Evolutionary conservation across 352 stramenopile species (phyloP).

Genomic region (Phytophthora constricta): DNA sequence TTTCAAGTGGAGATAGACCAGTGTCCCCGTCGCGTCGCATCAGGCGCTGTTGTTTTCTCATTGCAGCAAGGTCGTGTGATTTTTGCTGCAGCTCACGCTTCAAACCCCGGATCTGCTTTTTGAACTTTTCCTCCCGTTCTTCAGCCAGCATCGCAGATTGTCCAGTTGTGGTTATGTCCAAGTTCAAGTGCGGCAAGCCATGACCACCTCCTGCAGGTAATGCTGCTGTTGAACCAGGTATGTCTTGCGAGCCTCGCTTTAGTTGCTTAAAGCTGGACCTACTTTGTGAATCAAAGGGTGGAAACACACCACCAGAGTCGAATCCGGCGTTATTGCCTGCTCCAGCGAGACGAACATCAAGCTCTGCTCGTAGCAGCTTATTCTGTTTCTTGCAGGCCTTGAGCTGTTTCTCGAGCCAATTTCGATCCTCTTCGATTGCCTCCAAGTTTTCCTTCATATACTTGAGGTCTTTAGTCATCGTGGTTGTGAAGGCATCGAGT

Average conservation of each 20-base stretch:
- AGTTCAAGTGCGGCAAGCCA: conserved; percentile 44
- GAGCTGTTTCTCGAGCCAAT: conserved; percentile 93
- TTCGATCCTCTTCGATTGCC: conserved; percentile 90
- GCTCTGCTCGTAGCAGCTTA: conserved; percentile 87
- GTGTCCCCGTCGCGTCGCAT: conserved; percentile 35
- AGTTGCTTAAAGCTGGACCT: conserved; percentile 20
- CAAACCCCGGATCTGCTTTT: conserved; percentile 66
- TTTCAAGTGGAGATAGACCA: conserved; percentile 61
- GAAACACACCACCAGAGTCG: conserved; percentile 34
- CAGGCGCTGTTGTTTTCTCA: conserved; percentile 50
- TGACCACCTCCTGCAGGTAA: conserved; percentile 10
- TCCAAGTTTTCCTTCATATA: conserved; percentile 93
- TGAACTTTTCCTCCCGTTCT: conserved; percentile 74
- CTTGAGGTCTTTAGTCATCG: conserved; percentile 93
- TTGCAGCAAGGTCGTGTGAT: conserved; percentile 52
- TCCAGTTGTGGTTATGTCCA: conserved; percentile 28
- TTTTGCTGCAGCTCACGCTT: conserved; percentile 78
- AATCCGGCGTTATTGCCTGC: conserved; percentile 36
- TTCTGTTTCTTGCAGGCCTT: conserved; percentile 96
- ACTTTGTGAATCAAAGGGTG: conserved; percentile 44
- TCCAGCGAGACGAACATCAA: conserved; percentile 65
- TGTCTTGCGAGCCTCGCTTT: conserved; percentile 30
- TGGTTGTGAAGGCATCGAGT: conserved; percentile 90
- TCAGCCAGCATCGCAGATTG: conserved; percentile 38
- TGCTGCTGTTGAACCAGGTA: not conserved